Base-by-base conservation (phyloP, 805 yeast species). In the Candida maesae region DNA sequence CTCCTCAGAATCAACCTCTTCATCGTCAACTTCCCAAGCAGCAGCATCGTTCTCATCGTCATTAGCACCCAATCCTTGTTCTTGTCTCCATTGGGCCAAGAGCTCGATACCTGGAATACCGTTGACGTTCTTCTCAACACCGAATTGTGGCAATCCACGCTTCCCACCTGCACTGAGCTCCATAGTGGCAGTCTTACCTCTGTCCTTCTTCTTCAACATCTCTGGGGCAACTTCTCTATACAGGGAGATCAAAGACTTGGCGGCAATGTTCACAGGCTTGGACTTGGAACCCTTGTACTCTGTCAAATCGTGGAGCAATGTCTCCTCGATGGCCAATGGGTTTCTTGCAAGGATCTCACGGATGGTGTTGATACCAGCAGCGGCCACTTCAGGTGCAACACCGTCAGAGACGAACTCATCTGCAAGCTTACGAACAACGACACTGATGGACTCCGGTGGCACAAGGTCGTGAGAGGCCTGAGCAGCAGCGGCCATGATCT, bases 351-450 rank as follows among this genome's bases (percentile, higher is more conserved):
- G 73, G 44, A 93, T 88, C 65, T 93, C 99, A 53, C 98, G 74
- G 45, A 91, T 91, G 3, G 98, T 86, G 64, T 93, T 93, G 51
- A 93, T 74, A 57, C 99, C 99, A 5, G 98, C 98, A 39, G 97
- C 89, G 5, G 97, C 97, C 40, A 90, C 99, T 65, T 93, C 96
- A 25, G 95, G 81, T 13, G 97, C 89, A 29, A 93, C 99, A 73
- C 99, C 99, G 59, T 93, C 98, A 51, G 95, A 84, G 19, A 93
- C 96, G 56, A 93, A 93, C 65, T 93, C 99, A 65, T 93, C 95
- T 1, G 99, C 98, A 50, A 93, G 80, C 59, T 91, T 93, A 43
- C 96, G 78, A 9, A 93, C 81, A 52, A 93, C 79, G 37, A 82
- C 81, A 33, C 74, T 69, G 45, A 93, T 76, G 13, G 81, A 78